phyloP scores from a whole-genome alignment of 257 asterid species.

The Forsythia viridissima region DNA sequence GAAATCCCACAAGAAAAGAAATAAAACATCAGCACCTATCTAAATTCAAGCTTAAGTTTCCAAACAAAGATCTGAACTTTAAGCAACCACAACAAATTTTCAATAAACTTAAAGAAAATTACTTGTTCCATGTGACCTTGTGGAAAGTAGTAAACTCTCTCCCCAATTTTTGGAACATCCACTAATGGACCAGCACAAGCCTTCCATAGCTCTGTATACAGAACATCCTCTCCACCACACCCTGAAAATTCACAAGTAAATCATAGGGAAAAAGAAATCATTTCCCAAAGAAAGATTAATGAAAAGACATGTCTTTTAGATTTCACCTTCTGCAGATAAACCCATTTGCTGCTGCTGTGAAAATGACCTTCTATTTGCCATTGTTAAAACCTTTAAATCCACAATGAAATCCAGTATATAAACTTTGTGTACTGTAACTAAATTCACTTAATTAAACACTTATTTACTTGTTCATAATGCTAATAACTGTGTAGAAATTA shows the following conservation, averaged over 20 bases:
- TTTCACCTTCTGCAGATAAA: slow-evolving; percentile 38
- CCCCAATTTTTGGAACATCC: slow-evolving; percentile 72
- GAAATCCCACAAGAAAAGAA: slow-evolving; percentile 1
- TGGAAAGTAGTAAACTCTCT: slow-evolving; percentile 87
- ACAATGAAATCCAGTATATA: not conserved
- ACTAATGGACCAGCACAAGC: slow-evolving; percentile 97
- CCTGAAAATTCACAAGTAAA: slow-evolving; percentile 34
- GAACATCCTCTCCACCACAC: slow-evolving; percentile 44
- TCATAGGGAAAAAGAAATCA: not conserved
- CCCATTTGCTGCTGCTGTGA: slow-evolving; percentile 40
- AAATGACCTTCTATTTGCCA: slow-evolving; percentile 45
- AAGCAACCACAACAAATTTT: not conserved
- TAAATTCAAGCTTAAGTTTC: slow-evolving; percentile 14
- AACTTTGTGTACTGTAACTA: not conserved
- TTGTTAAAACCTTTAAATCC: slow-evolving; percentile 15
- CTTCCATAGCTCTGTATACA: slow-evolving; percentile 82
- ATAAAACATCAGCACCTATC: not conserved
- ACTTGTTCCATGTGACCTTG: slow-evolving; percentile 99
- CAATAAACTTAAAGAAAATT: not conserved
- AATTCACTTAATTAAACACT: not conserved
- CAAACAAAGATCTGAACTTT: slow-evolving; percentile 33
- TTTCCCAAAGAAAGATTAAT: slow-evolving; percentile 3
- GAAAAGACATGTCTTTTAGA: not conserved
- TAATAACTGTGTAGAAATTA: too few relatives aligned
- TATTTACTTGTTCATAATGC: too few relatives aligned